phyloP scores from a whole-genome alignment of 2,329 filamentous ascomycete genomes.

The Zymoseptoria crescenta region DNA sequence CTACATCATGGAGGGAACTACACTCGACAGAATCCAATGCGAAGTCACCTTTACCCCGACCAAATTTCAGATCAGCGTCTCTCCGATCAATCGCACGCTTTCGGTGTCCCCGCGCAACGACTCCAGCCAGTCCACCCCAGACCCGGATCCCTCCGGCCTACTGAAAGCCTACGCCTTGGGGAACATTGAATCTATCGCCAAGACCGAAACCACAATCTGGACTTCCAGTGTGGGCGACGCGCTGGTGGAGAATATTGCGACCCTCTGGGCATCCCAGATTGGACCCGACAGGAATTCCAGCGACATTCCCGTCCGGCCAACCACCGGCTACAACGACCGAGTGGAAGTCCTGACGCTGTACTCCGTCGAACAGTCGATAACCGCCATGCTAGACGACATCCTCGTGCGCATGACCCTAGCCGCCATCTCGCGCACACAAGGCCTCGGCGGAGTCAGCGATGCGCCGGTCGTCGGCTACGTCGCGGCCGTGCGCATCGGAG shows the following conservation, averaged over 20 bases:
- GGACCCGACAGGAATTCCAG: neutral
- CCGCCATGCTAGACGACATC: slow-evolving; percentile 5
- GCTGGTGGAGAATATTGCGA: neutral
- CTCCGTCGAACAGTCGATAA: neutral
- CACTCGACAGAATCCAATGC: slow-evolving; percentile 1
- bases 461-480: neutral
- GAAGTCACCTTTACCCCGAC: neutral
- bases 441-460: neutral
- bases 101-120: neutral
- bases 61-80: neutral
- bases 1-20: neutral
- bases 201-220: slow-evolving; percentile 1
- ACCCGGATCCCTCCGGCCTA: neutral
- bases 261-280: neutral
- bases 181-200: neutral
- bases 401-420: neutral
- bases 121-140: neutral
- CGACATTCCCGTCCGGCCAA: neutral
- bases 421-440: neutral
- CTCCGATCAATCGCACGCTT: neutral
- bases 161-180: neutral
- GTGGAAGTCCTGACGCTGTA: neutral
- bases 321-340: neutral
- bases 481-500: neutral
- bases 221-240: neutral